phyloP scores from a whole-genome alignment of 2,329 filamentous ascomycete species.

The Nectriaceae sp. region DNA sequence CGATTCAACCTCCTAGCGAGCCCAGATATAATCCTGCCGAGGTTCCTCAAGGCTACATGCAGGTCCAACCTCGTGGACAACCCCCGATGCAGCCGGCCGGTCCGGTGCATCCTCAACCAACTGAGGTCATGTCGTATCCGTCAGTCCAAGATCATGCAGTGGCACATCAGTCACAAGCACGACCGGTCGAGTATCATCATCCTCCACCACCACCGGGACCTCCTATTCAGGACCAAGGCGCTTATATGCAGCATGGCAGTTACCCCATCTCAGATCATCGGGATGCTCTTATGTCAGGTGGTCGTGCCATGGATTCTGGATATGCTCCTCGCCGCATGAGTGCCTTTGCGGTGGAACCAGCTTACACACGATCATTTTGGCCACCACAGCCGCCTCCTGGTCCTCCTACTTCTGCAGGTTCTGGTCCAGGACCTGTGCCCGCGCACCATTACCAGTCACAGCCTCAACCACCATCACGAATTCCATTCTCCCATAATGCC shows the following conservation, averaged over 20 bases:
- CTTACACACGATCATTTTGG: constrained; percentile 39
- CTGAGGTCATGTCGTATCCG: constrained; percentile 26
- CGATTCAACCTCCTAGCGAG: constrained; percentile 24
- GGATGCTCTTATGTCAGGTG: constrained; percentile 30
- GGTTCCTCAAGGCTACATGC: constrained; percentile 26
- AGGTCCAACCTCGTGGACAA: constrained; percentile 24
- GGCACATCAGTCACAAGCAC: constrained; percentile 26
- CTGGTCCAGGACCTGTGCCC: constrained; percentile 21
- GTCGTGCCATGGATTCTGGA: constrained; percentile 34
- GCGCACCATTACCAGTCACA: constrained; percentile 30
- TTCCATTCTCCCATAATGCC: constrained; percentile 38
- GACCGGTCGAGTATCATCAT: constrained; percentile 31
- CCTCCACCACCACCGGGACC: constrained; percentile 26
- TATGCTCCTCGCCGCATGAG: constrained; percentile 35
- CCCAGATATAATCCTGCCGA: constrained; percentile 27
- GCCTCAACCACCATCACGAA: constrained; percentile 30
- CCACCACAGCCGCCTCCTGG: constrained; percentile 31
- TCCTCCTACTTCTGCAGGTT: constrained; percentile 15
- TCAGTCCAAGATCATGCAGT: constrained; percentile 28
- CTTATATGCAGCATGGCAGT: constrained; percentile 31
- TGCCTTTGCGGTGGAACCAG: constrained; percentile 31
- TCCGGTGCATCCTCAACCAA: constrained; percentile 24
- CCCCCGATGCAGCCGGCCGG: constrained; percentile 25
- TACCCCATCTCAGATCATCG: constrained; percentile 32
- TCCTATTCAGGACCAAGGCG: constrained; percentile 24